Evolutionary conservation across 2,329 filamentous ascomycete species (phyloP).

Genomic region (Diaporthe vexans): DNA sequence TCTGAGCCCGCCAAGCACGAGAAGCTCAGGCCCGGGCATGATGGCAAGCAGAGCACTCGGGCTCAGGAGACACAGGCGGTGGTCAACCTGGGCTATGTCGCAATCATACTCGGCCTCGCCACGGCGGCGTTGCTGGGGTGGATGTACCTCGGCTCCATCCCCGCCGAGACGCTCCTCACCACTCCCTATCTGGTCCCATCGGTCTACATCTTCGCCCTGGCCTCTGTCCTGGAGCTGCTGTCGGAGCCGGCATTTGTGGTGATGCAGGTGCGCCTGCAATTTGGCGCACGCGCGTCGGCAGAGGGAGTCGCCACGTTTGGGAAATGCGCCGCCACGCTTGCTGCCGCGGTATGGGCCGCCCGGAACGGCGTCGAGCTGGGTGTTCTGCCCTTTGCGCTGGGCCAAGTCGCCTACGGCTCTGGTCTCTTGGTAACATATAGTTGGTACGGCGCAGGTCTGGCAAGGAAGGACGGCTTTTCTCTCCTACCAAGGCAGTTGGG

Average conservation of each 20-base stretch:
- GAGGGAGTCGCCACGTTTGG: conserved; percentile 86
- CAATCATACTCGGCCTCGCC: conserved; percentile 35
- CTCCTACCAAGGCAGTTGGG: conserved; percentile 66
- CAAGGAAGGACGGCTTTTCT: conserved; percentile 75
- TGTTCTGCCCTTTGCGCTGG: conserved; percentile 89
- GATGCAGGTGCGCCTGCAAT: conserved; percentile 84
- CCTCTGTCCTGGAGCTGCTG: conserved; percentile 79
- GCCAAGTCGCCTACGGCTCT: conserved; percentile 83
- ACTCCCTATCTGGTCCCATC: conserved; percentile 74
- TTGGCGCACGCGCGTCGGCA: conserved; percentile 83
- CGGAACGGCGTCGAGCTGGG: conserved; percentile 70
- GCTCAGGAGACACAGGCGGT: conserved; percentile 75
- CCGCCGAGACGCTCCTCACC: conserved; percentile 60
- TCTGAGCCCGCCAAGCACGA: neutral
- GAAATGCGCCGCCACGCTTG: conserved; percentile 83
- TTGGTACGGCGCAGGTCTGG: conserved; percentile 69
- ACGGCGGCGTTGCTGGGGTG: conserved; percentile 70
- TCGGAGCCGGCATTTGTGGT: conserved; percentile 92
- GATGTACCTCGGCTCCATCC: conserved; percentile 73
- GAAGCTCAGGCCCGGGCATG: conserved; percentile 43
- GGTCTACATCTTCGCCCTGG: conserved; percentile 68
- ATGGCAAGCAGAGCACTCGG: conserved; percentile 44
- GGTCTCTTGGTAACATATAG: conserved; percentile 79
- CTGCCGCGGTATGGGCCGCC: conserved; percentile 75
- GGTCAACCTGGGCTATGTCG: conserved; percentile 69